Percentiles rank a stretch among this genome's conserved stretches.
Evolutionary conservation across 1,284 basidiomycete species (phyloP).

Genomic region (Blastosporella zonata): DNA sequence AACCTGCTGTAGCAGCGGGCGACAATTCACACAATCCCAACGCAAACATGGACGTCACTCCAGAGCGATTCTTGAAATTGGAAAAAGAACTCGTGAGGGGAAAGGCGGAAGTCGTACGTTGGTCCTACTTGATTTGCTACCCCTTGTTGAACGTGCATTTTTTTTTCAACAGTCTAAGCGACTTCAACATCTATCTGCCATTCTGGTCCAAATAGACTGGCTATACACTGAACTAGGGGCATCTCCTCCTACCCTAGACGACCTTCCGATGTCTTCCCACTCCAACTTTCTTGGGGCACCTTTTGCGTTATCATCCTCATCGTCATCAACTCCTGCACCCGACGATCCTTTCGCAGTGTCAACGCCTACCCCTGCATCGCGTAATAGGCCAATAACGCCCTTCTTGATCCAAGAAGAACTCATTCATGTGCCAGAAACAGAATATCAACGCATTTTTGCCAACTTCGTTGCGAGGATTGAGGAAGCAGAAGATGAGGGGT

Average conservation of each 20-base stretch:
- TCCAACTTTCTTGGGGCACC: conserved; percentile 27
- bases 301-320: conserved; percentile 31
- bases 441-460: conserved; percentile 59
- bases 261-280: conserved; percentile 42
- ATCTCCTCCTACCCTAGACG: conserved; percentile 48
- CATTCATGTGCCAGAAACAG: conserved; percentile 33
- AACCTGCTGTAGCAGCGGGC: conserved; percentile 39
- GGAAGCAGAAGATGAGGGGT: conserved; percentile 51
- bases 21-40: conserved; percentile 40
- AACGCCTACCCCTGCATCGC: conserved; percentile 49
- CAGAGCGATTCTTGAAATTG: conserved; percentile 71
- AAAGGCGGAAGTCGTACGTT: conserved; percentile 74
- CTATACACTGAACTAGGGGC: conserved; percentile 79
- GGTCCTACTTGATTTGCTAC: neutral
- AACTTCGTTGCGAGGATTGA: conserved; percentile 61
- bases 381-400: conserved; percentile 30
- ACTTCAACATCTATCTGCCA: conserved; percentile 56
- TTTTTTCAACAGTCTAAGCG: conserved; percentile 55
- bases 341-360: conserved; percentile 52
- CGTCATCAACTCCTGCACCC: conserved; percentile 25
- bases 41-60: conserved; percentile 64
- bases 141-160: conserved; percentile 6
- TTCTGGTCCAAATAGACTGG: conserved; percentile 74
- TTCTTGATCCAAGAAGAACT: conserved; percentile 30
- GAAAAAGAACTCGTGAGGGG: conserved; percentile 80